These are phyloP conservation scores for Panaeolus cyanescens DNA, from an alignment of 768 basidiomycete species.

Conservation along the genomic window DNA sequence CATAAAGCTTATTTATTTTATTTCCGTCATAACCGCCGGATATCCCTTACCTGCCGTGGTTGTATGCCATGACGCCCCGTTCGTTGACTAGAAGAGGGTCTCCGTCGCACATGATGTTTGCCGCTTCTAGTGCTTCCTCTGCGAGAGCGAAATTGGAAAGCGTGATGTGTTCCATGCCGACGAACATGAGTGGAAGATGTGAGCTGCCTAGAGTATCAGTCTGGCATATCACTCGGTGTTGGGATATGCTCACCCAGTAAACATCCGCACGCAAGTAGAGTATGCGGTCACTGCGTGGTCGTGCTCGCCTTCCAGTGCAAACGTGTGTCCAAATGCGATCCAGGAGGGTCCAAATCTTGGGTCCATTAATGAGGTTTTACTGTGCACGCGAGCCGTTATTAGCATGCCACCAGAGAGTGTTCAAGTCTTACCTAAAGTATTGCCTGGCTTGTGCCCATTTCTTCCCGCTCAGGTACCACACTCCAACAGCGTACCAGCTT, in stretches of 20 bases:
- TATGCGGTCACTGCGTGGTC: slow-evolving; percentile 99
- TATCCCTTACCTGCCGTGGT: slow-evolving; percentile 77
- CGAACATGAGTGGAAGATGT: slow-evolving; percentile 91
- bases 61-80: slow-evolving; percentile 89
- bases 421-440: slow-evolving; percentile 77
- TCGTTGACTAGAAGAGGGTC: slow-evolving; percentile 94
- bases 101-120: slow-evolving; percentile 76
- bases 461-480: slow-evolving; percentile 88
- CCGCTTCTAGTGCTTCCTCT: slow-evolving; percentile 85
- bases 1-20: not conserved
- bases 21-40: not conserved
- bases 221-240: not conserved
- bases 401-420: not conserved
- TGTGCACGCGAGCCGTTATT: slow-evolving; percentile 29
- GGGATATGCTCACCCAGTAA: slow-evolving; percentile 70
- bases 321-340: slow-evolving; percentile 98
- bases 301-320: slow-evolving; percentile 96
- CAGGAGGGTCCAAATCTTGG: slow-evolving; percentile 95
- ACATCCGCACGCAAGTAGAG: slow-evolving; percentile 94
- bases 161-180: slow-evolving; percentile 98
- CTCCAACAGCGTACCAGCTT: slow-evolving; percentile 98
- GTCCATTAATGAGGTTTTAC: slow-evolving; percentile 97
- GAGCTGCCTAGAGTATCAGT: slow-evolving; percentile 53
- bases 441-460: slow-evolving; percentile 92
- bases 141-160: slow-evolving; percentile 81